phyloP scores from a whole-genome alignment of 495 filamentous ascomycete genomes.

The Sabuloglossum arenarium region DNA sequence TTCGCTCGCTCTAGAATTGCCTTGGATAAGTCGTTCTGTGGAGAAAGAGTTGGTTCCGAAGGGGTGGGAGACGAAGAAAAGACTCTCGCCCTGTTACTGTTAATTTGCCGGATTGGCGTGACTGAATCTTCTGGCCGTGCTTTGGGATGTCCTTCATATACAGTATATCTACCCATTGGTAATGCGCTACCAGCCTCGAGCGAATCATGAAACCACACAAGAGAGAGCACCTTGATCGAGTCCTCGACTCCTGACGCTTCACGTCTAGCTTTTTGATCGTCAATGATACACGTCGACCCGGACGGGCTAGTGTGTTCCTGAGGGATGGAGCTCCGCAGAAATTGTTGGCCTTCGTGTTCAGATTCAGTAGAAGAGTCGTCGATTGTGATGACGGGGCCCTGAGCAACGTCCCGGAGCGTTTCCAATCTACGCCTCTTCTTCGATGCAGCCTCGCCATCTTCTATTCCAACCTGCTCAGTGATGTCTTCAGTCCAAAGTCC shows the following conservation, averaged over 20 bases:
- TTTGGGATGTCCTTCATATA: slow-evolving; percentile 37
- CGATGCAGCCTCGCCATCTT: not conserved
- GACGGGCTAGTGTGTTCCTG: not conserved
- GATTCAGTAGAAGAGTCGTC: slow-evolving; percentile 20
- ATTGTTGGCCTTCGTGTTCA: slow-evolving; percentile 6
- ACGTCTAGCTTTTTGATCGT: not conserved
- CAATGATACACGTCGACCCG: not conserved
- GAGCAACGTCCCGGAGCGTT: not conserved
- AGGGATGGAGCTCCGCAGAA: not conserved
- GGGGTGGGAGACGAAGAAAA: not conserved
- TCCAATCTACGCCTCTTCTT: not conserved
- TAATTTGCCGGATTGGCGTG: slow-evolving; percentile 5
- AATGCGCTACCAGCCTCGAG: slow-evolving; percentile 29
- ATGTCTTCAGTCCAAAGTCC: slow-evolving; percentile 35
- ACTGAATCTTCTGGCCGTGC: slow-evolving; percentile 8
- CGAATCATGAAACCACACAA: slow-evolving; percentile 55
- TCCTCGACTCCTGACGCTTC: slow-evolving; percentile 6
- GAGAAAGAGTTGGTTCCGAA: not conserved
- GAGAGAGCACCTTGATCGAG: slow-evolving; percentile 44
- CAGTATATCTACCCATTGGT: slow-evolving; percentile 35
- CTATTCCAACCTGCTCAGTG: not conserved
- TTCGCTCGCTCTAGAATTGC: slow-evolving; percentile 32
- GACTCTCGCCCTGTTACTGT: not conserved
- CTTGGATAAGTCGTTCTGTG: not conserved
- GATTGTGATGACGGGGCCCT: not conserved